Percentiles rank a stretch among this genome's conserved stretches.
Conservation (phyloP, 495 filamentous ascomycete genomes). For the Pyrenopolyporus hunteri region DNA sequence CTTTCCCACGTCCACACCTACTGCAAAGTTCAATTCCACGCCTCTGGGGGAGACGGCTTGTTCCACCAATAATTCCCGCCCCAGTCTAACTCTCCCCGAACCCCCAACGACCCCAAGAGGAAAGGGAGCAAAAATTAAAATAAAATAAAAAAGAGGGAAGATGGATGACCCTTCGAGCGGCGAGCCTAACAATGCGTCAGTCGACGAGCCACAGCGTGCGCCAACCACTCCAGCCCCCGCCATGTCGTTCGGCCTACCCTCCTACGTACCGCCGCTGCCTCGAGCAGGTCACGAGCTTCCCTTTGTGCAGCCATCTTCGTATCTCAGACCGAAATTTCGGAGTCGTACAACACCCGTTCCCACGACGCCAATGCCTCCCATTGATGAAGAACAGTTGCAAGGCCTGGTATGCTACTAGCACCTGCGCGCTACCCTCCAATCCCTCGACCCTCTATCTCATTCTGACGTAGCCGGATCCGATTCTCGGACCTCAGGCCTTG, state of each 20-base stretch:
- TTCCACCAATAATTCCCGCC: conserved; percentile 33
- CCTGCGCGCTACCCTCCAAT: neutral
- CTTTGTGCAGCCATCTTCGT: conserved; percentile 82
- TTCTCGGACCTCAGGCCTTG: conserved; percentile 4
- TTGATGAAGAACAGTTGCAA: conserved; percentile 91
- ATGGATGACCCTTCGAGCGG: conserved; percentile 37
- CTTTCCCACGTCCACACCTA: conserved; percentile 33
- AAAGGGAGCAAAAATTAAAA: neutral
- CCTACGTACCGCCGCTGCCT: conserved; percentile 31
- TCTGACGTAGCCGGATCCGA: conserved; percentile 9
- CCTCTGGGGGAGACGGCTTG: conserved; percentile 25
- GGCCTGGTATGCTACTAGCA: conserved; percentile 72
- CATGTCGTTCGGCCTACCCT: conserved; percentile 35
- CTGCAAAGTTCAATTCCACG: conserved; percentile 23
- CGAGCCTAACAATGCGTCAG: conserved; percentile 27
- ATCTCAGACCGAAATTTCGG: conserved; percentile 71
- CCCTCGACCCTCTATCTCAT: neutral
- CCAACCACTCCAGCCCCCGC: conserved; percentile 34
- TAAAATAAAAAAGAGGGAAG: conserved; percentile 2
- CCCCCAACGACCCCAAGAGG: conserved; percentile 19
- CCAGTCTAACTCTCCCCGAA: neutral
- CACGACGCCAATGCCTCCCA: conserved; percentile 67
- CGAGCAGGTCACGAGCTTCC: conserved; percentile 60
- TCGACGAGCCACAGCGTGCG: conserved; percentile 38
- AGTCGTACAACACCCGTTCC: conserved; percentile 52